Conservation (phyloP, 2,329 filamentous ascomycete genomes). For the Verticillium nonalfalfae region DNA sequence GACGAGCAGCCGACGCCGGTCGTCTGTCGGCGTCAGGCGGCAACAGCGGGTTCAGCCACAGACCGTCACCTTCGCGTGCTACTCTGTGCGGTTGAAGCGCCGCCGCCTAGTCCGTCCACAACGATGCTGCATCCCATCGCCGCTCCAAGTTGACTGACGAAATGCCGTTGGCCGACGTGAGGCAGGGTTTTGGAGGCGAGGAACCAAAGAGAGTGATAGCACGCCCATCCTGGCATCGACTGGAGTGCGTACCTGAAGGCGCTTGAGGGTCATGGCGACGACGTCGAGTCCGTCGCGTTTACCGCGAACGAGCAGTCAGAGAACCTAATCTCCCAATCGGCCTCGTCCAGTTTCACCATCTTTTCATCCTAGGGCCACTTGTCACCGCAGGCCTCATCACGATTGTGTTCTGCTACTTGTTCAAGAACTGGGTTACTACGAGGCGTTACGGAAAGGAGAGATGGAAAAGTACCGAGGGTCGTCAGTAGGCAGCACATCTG, state of each 20-base stretch:
- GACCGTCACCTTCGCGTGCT: neutral
- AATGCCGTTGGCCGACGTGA: neutral
- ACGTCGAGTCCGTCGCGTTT: neutral
- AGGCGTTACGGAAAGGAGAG: neutral
- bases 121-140: neutral
- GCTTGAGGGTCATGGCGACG: neutral
- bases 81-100: neutral
- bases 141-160: neutral
- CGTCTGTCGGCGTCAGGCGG: neutral
- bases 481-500: neutral
- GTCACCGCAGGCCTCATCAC: neutral
- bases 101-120: neutral
- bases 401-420: neutral
- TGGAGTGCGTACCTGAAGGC: neutral
- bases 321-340: neutral
- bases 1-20: neutral
- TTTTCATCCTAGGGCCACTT: neutral
- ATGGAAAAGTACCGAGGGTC: no score
- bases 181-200: neutral
- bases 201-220: neutral
- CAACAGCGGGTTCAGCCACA: neutral
- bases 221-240: neutral
- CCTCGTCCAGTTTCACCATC: neutral
- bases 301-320: neutral
- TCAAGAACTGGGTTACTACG: neutral